Evolutionary conservation across 768 basidiomycete species (phyloP).

Genomic region (Termitomyces sp.): DNA sequence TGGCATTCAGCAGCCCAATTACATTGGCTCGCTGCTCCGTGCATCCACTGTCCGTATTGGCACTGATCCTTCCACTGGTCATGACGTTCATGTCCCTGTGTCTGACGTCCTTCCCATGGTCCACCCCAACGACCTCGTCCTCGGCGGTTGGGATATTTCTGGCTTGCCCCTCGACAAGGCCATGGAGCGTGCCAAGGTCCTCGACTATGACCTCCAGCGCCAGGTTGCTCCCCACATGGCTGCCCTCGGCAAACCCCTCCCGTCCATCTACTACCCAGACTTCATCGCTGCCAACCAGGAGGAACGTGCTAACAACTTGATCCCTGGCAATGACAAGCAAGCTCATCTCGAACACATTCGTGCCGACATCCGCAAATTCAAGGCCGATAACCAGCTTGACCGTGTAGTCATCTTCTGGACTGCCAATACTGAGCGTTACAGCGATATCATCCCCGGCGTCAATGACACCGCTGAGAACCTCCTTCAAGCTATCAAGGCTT

Average conservation of each 20-base stretch:
- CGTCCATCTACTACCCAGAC: constrained; percentile 95
- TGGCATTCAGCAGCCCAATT: constrained; percentile 92
- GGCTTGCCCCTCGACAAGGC: constrained; percentile 79
- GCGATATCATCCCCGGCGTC: constrained; percentile 88
- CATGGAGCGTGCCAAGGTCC: constrained; percentile 88
- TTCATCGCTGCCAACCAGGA: constrained; percentile 99
- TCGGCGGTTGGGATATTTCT: constrained; percentile 99
- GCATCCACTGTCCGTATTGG: constrained; percentile 95
- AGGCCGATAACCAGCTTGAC: constrained; percentile 74
- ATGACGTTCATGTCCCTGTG: constrained; percentile 90
- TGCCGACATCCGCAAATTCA: constrained; percentile 92
- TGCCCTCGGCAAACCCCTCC: constrained; percentile 74
- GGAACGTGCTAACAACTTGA: constrained; percentile 89
- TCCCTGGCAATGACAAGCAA: constrained; percentile 83
- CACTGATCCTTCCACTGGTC: constrained; percentile 67
- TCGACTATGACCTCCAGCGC: constrained; percentile 95
- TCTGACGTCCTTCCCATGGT: constrained; percentile 95
- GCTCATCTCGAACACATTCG: constrained; percentile 89
- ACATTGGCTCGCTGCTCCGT: constrained; percentile 93
- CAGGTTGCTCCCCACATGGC: constrained; percentile 88
- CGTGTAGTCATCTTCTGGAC: constrained; percentile 97
- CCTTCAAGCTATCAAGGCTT: constrained; percentile 72
- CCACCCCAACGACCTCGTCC: constrained; percentile 95
- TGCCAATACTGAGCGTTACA: constrained; percentile 97
- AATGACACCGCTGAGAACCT: constrained; percentile 93